Evolutionary conservation across 2,329 filamentous ascomycete genomes (phyloP), one percentile per base, ranked within the genome.

Genomic region (Fusarium marasasianum): DNA sequence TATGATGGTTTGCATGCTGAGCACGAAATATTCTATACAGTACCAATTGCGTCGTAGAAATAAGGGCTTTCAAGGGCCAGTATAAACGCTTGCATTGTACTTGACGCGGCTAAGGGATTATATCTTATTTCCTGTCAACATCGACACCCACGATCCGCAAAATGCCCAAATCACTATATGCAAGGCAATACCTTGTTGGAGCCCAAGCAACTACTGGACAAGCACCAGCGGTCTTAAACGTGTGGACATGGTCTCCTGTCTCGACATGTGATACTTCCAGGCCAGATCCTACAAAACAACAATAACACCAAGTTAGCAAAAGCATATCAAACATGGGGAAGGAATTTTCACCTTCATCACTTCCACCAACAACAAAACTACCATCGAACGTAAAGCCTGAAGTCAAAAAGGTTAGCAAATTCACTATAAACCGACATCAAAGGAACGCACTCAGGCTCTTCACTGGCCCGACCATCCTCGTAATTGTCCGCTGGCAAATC

Each of bases 371-470:
- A 31, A 95, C 84, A 79, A 91, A 96, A 77, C 89, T 91, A 3
- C 93, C 93, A 77, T 95, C 93, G 81, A 93, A 95, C 22, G 90
- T 93, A 80, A 95, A 96, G 78, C 92, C 91, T 90, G 31, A 29
- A 54, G 33, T 33, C 13, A 35, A 51, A 72, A n/a, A 37, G 20
- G 51, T 77, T 50, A 77, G 76, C 45, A 20, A 59, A 31, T 40
- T 9, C 31, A 56, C 47, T 29, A 29, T 31, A 53, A 41, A 22
- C 35, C 5, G 38, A 31, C n/a, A 55, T 14, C 26, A 31, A 43
- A 38, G n/a, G n/a, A 35, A 83, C 87, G 69, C 81, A 90, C 89
- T 90, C 64, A 95, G 86, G 79, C 89, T 93, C 78, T 90, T 88
- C 35, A 95, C 91, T 7, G 92, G 90, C 4, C 92, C 92, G 15